Conservation (phyloP, 306 rosid species). For the Begonia peltatifolia region DNA sequence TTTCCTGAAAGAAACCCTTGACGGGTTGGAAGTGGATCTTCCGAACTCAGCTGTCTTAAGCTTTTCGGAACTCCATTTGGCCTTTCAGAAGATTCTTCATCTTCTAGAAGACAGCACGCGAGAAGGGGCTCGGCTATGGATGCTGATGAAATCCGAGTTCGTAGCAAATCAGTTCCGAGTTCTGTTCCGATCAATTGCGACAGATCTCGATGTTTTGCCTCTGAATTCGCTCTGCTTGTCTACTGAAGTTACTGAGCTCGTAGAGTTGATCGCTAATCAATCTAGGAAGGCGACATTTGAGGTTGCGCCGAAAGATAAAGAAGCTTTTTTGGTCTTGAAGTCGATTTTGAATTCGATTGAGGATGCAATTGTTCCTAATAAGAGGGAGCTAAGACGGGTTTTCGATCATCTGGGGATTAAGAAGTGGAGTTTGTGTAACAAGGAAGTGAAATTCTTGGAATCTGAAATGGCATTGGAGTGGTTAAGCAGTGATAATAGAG, state of each 20-base stretch:
- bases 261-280: conserved; percentile 36
- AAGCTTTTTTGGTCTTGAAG: conserved; percentile 15
- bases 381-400: conserved; percentile 26
- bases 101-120: conserved; percentile 41
- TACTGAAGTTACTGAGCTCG: conserved; percentile 34
- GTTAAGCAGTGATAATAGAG: conserved; percentile 20
- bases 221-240: conserved; percentile 17
- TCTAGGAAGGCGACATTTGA: conserved; percentile 30
- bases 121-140: conserved; percentile 39
- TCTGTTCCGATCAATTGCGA: conserved; percentile 30
- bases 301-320: conserved; percentile 34
- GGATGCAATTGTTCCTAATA: conserved; percentile 25
- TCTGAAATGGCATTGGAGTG: conserved; percentile 43
- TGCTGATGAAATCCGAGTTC: conserved; percentile 45
- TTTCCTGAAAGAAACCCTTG: conserved; percentile 41
- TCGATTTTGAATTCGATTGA: conserved; percentile 29
- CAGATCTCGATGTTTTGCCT: conserved; percentile 48
- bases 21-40: conserved; percentile 6
- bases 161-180: conserved; percentile 36
- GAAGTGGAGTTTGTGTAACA: conserved; percentile 47
- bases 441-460: conserved; percentile 59
- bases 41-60: conserved; percentile 20
- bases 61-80: conserved; percentile 54
- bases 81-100: conserved; percentile 49
- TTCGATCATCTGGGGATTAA: conserved; percentile 44